Base-by-base conservation (phyloP, 345 rosid genomes). In the Litchi chinensis region DNA sequence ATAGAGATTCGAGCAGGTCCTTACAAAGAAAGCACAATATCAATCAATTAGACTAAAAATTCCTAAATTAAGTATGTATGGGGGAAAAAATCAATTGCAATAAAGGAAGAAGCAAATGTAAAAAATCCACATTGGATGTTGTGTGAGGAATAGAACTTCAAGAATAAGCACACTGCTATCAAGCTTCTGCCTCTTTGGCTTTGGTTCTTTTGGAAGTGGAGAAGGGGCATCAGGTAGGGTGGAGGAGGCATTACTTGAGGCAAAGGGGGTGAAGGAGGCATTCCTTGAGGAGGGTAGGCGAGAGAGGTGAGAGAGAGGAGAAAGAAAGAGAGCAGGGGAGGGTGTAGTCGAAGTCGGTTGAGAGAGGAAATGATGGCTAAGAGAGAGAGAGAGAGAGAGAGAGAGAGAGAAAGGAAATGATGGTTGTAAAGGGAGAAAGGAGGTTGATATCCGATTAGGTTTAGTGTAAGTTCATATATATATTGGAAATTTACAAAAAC, bases 141-240 rank as follows among this genome's bases (percentile, higher is more conserved):
- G 87, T 54, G 92, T 86, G 66, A 87, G 80, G 78, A 87, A 89
- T 75, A 87, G 90, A 67, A 67, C 89, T 73, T 89, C 92, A 0
- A 88, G 88, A 75, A 89, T 79, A 80, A 95, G 95, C 72, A 79
- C 78, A 21, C 92, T 82, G 83, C 93, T 98, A 75, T 93, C 97
- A n/a, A 90, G 89, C 86, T 85, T 93, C 78, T 89, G 97, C 84
- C 93, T 91, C 87, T 93, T 95, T 64, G 93, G 93, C 81, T 93
- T 95, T 3, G 98, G 97, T 82, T 95, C 98, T 66, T 93, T 95
- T 2, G 98, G 98, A 83, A 91, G 98, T 9, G 97, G 98, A 41
- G 97, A 98, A 63, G 94, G 95, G 81, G 96, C 88, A 74, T 87
- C 92, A 54, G 87, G 50, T 62, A 69, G 77, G 77, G 85, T n/a